A percentile compares a stretch with the other conserved stretches of the same genome.
Evolutionary conservation across 1,139 yeast genomes (phyloP).

Genomic region (Debaryomycetaceae sp.): DNA sequence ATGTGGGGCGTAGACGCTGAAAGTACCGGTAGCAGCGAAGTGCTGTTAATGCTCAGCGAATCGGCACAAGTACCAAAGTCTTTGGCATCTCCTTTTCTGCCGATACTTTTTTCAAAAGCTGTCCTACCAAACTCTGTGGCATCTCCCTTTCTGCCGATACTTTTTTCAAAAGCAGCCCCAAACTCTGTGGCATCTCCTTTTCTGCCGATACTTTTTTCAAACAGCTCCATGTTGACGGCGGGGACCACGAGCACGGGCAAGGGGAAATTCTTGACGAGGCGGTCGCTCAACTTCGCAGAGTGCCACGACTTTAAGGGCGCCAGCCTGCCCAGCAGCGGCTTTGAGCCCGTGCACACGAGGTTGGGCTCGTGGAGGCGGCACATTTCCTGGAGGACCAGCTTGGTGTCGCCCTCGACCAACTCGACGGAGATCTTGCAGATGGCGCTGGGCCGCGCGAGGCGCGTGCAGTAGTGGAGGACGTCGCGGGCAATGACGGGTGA

Average conservation of each 20-base stretch:
- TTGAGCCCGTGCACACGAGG: slow-evolving; percentile 50
- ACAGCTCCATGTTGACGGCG: slow-evolving; percentile 46
- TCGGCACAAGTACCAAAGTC: too few relatives aligned
- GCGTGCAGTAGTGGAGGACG: slow-evolving; percentile 37
- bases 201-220: slow-evolving; percentile 29
- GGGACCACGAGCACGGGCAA: slow-evolving; percentile 65
- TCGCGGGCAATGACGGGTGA: slow-evolving; percentile 25
- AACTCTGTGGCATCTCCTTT: slow-evolving; percentile 11
- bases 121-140: too few relatives aligned
- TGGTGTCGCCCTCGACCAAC: slow-evolving; percentile 48
- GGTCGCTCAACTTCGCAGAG: slow-evolving; percentile 50
- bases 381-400: slow-evolving; percentile 48
- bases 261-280: slow-evolving; percentile 51
- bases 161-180: too few relatives aligned
- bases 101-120: too few relatives aligned
- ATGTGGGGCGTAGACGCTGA: too few relatives aligned
- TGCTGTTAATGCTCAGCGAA: too few relatives aligned
- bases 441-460: slow-evolving; percentile 35
- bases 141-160: too few relatives aligned
- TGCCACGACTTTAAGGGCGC: slow-evolving; percentile 51
- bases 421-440: slow-evolving; percentile 54
- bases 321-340: slow-evolving; percentile 32
- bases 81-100: slow-evolving; percentile 12
- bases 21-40: too few relatives aligned
- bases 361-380: slow-evolving; percentile 55